Conservation (phyloP, 2,329 filamentous ascomycete species). For the Trichoderma hamatum region DNA sequence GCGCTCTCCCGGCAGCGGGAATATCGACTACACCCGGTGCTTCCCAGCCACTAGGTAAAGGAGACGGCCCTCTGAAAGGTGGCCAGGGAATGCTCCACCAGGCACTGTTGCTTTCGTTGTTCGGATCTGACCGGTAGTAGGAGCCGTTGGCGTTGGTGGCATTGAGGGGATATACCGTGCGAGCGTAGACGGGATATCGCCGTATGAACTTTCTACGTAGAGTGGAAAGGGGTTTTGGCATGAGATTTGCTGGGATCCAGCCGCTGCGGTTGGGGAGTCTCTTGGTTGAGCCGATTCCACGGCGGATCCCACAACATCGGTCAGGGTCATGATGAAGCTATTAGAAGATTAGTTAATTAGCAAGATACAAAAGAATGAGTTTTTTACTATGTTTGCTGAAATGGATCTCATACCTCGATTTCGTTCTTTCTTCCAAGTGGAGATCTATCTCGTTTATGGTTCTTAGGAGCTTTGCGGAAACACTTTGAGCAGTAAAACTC, state of each 20-base stretch:
- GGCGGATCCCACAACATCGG: slow-evolving; percentile 37
- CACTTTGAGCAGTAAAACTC: slow-evolving; percentile 42
- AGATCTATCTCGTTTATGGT: slow-evolving; percentile 30
- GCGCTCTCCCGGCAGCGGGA: background rate
- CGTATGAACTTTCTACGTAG: slow-evolving; percentile 34
- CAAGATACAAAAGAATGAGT: fast-evolving
- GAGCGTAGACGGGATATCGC: slow-evolving; percentile 35
- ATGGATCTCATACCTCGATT: slow-evolving; percentile 29
- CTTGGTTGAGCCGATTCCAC: slow-evolving; percentile 28
- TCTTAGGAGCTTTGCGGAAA: slow-evolving; percentile 37
- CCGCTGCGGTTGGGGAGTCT: slow-evolving; percentile 40
- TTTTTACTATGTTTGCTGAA: background rate
- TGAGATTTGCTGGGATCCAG: slow-evolving; percentile 34
- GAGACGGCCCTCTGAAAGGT: slow-evolving; percentile 31
- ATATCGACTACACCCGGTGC: slow-evolving; percentile 28
- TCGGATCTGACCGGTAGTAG: slow-evolving; percentile 39
- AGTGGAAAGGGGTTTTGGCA: slow-evolving; percentile 28
- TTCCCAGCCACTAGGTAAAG: slow-evolving; percentile 33
- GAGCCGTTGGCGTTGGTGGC: slow-evolving; percentile 28
- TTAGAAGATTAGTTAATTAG: background rate
- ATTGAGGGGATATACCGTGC: slow-evolving; percentile 38
- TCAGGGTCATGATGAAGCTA: slow-evolving; percentile 32
- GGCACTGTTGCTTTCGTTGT: slow-evolving; percentile 35
- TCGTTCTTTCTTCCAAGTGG: slow-evolving; percentile 29
- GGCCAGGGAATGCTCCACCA: slow-evolving; percentile 38